These are phyloP conservation scores for Knufia petricola DNA, from an alignment of 2,329 filamentous ascomycete species.

Conservation along the genomic window DNA sequence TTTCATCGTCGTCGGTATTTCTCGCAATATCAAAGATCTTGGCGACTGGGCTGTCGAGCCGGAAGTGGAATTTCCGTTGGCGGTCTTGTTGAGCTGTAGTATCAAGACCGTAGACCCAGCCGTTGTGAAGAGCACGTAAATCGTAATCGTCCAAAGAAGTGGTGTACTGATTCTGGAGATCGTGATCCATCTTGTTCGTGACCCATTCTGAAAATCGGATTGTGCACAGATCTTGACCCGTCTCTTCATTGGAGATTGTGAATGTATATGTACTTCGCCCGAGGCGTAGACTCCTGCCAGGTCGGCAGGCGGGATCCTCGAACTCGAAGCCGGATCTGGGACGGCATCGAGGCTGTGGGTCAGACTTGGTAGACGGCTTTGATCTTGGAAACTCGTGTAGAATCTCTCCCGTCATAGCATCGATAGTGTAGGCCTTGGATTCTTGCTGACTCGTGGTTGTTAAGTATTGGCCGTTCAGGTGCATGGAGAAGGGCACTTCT, in stretches of 20 bases:
- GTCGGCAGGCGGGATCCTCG: constrained; percentile 63
- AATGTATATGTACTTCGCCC: constrained; percentile 86
- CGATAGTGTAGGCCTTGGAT: constrained; percentile 78
- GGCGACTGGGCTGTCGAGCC: constrained; percentile 67
- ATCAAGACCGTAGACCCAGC: constrained; percentile 71
- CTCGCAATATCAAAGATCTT: constrained; percentile 82
- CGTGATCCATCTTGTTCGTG: constrained; percentile 80
- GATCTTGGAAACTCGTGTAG: constrained; percentile 43
- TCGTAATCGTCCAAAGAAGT: constrained; percentile 77
- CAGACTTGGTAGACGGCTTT: constrained; percentile 13
- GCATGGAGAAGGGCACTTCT: constrained; percentile 50
- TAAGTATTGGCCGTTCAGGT: constrained; percentile 63
- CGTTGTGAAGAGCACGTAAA: constrained; percentile 78
- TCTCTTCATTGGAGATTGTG: constrained; percentile 65
- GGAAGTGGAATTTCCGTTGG: constrained; percentile 49
- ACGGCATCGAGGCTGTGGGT: constrained; percentile 62
- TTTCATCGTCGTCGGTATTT: constrained; percentile 51
- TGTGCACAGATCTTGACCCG: constrained; percentile 69
- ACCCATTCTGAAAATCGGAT: constrained; percentile 92
- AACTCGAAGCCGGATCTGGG: constrained; percentile 52
- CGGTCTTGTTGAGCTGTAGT: constrained; percentile 43
- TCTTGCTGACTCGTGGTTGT: constrained; percentile 89
- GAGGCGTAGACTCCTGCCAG: constrained; percentile 69
- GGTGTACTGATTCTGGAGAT: constrained; percentile 74
- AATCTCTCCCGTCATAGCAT: constrained; percentile 73